Evolutionary conservation across 352 stramenopile species (phyloP).

Genomic region (Elongisporangium senticosum): DNA sequence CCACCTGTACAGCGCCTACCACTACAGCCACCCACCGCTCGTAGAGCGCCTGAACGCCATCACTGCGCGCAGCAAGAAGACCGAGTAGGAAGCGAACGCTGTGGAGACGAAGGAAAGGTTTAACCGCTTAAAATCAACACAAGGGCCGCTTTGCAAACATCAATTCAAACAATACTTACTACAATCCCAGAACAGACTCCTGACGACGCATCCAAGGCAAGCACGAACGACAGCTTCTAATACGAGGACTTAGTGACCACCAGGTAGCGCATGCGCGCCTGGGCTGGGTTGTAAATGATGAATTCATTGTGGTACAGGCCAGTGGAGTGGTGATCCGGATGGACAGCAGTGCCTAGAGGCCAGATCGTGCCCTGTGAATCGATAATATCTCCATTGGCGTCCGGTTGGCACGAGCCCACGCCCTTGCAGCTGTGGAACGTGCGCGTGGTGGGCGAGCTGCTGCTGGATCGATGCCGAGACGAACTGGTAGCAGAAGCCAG

Average conservation of each 20-base stretch:
- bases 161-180: slow-evolving; percentile 1
- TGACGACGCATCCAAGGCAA: slow-evolving; percentile 8
- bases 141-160: slow-evolving; percentile 2
- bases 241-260: slow-evolving; percentile 48
- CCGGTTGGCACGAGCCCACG: slow-evolving; percentile 51
- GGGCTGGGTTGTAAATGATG: slow-evolving; percentile 80
- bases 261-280: slow-evolving; percentile 80
- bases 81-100: slow-evolving; percentile 22
- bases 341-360: slow-evolving; percentile 56
- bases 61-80: slow-evolving; percentile 49
- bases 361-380: slow-evolving; percentile 53
- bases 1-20: slow-evolving; percentile 92
- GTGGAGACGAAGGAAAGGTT: slow-evolving; percentile 3
- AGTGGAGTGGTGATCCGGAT: slow-evolving; percentile 37
- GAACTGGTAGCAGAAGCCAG: background rate
- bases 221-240: slow-evolving; percentile 17
- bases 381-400: slow-evolving; percentile 42
- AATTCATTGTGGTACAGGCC: slow-evolving; percentile 76
- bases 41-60: slow-evolving; percentile 96
- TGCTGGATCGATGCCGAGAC: background rate
- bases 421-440: slow-evolving; percentile 64
- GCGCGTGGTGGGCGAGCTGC: slow-evolving; percentile 25
- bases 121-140: slow-evolving; percentile 4
- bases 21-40: slow-evolving; percentile 97
- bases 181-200: slow-evolving; percentile 11